A percentile compares a stretch with the other conserved stretches of the same genome.
These are phyloP conservation scores for Dactylis glomerata DNA, from an alignment of 176 grass and related monocot species.

Conservation along the genomic window DNA sequence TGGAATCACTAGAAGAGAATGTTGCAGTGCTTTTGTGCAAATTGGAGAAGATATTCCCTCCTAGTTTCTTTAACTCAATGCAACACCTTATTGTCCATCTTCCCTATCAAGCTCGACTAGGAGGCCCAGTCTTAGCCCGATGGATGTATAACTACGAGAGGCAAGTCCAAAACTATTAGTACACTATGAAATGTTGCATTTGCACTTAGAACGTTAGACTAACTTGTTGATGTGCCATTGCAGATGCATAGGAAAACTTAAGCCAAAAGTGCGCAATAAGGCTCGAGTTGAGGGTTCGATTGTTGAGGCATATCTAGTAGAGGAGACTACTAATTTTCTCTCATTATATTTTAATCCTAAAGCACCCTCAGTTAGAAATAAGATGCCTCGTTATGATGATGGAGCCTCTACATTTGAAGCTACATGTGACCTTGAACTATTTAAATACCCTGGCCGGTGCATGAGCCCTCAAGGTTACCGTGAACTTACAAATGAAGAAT, in stretches of 20 bases:
- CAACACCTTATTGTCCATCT: neutral
- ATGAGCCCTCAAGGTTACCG: neutral
- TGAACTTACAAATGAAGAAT: neutral
- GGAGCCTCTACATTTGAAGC: neutral
- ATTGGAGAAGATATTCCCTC: neutral
- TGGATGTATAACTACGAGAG: neutral
- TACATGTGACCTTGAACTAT: neutral
- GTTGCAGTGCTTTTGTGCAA: neutral
- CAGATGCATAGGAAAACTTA: neutral
- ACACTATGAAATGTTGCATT: too few relatives aligned
- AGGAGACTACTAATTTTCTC: neutral
- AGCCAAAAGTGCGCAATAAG: too few relatives aligned
- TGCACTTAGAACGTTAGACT: too few relatives aligned
- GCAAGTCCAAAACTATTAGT: too few relatives aligned
- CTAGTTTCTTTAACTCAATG: neutral
- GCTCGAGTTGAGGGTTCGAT: neutral
- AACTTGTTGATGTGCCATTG: too few relatives aligned
- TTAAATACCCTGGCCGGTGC: neutral
- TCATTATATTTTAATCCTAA: neutral
- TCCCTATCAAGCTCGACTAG: neutral
- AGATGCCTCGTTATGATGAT: neutral
- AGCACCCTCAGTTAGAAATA: neutral
- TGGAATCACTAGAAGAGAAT: neutral
- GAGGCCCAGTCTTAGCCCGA: neutral
- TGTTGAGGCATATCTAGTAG: neutral